Evolutionary conservation across 495 filamentous ascomycete genomes (phyloP), one percentile per base, ranked within the genome.

Genomic region (Cercophora scortea): DNA sequence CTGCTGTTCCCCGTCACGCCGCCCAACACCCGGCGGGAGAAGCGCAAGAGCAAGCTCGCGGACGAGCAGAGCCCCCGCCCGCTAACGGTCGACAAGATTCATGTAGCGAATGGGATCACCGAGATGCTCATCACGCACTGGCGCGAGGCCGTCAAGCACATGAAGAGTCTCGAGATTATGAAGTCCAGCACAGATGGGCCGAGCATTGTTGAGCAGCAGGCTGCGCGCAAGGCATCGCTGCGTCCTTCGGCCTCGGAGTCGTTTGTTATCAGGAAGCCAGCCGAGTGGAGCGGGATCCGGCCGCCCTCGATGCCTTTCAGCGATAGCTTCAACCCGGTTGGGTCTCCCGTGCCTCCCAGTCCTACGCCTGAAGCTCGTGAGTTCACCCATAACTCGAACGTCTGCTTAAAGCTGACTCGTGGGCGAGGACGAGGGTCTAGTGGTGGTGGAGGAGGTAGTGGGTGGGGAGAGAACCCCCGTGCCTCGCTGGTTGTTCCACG

Each of bases 111-210:
- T 39, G 62, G 61, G 16, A 73, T 84, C 43, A 65, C 77, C 6
- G 79, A 82, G 66, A 80, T 82, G 74, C 64, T 83, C 12, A 76
- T 83, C 49, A 66, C 70, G 12, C 70, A 80, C 47, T 84, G 81
- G 81, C 68, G 73, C 19, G 79, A 81, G 19, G 73, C 82, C 6
- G 78, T 82, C 60, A 70, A 65, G 47, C 75, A 84, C 32, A 74
- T 78, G 70, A 71, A 60, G 45, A 68, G 57, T 47, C 53, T 77
- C 0, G 67, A 62, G 4, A 57, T 62, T 9, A 38, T 68, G 35
- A 71, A 57, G 51, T 49, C 56, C 35, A 49, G 18, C 12, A 48
- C n/a, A 1, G 53, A 45, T 13, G 43, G 38, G 6, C 36, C 16
- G 18, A 45, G 40, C 39, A 16, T 36, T 7, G 15, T 15, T 15